Conservation (phyloP, 495 filamentous ascomycete genomes). For the Penicillium angulare region DNA sequence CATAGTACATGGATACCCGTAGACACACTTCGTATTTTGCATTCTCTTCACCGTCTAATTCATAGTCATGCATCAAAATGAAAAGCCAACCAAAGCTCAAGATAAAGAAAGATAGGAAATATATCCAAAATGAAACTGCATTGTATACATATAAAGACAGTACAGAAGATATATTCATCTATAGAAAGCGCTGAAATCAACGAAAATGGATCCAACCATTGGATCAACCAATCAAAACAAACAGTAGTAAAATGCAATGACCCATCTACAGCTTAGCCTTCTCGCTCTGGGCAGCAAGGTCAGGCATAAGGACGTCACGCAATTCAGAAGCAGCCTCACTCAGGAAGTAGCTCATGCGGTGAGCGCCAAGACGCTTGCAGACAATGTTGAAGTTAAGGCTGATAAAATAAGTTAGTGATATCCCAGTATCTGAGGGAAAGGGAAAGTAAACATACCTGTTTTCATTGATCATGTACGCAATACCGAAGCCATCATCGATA, state of each 20-base stretch:
- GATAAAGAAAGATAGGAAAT: too few species aligned
- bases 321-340: constrained; percentile 91
- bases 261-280: constrained; percentile 88
- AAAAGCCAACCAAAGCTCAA: too few species aligned
- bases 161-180: constrained; percentile 15
- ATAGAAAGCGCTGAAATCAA: constrained; percentile 10
- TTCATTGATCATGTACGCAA: constrained; percentile 99
- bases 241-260: constrained; percentile 4
- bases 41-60: too few species aligned
- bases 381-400: constrained; percentile 98
- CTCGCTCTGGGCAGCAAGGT: constrained; percentile 63
- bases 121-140: too few species aligned
- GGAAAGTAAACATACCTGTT: constrained; percentile 54
- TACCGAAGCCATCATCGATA: constrained; percentile 91
- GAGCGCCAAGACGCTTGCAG: constrained; percentile 84
- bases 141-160: constrained; percentile 8
- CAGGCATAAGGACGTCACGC: constrained; percentile 82
- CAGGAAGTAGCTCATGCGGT: constrained; percentile 92
- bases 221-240: not conserved
- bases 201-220: not conserved
- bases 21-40: too few species aligned
- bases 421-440: not conserved
- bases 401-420: too few species aligned
- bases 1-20: too few species aligned
- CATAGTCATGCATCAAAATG: too few species aligned